Base-by-base conservation (phyloP, 352 stramenopile genomes). In the Phytopythium ostracodes region DNA sequence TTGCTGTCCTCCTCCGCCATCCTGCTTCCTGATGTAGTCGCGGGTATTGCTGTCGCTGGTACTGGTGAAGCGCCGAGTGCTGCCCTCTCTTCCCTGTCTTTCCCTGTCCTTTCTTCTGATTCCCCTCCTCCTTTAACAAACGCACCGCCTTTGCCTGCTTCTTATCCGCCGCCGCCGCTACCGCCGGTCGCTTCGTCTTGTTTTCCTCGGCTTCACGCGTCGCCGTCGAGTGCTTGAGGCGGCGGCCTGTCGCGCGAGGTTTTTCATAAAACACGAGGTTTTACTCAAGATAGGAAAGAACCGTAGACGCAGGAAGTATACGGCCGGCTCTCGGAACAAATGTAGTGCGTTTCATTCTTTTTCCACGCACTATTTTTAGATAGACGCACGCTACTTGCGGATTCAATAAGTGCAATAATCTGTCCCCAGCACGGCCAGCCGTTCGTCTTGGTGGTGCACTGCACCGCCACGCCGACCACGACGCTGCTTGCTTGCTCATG, bases 1-100 rank as follows among this genome's bases (percentile, higher is more conserved):
- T n/a, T 20, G 22, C 52, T 69, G 52, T 81, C 71, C 62, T 81
- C 59, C 59, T 78, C 68, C 49, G 68, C 65, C 73, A 81, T 81
- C 7, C 33, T 43, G 17, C 25, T 38, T 5, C 49, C 36, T 25
- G 11, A 27, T 17, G 44, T 5, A 22, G 9, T 38, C 33, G 33
- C 33, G 1, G 1, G 10, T 54, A 11, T 36, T 22, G 7, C 27
- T 54, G 24, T 31, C 24, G n/a, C 7, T 14, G 24, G 14, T 12
- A 15, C n/a, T n/a, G n/a, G 14, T 49, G 2, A 17, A n/a, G 42
- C 42, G 18, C 2, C 42, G 2, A 15, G 15, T 46, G 40, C 18
- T n/a, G n/a, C n/a, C n/a, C n/a, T 22, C 15, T 20, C 18, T 18
- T 9, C 36, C 36, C 36, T 43, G 18, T 3, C 22, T n/a, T 6